A percentile compares a stretch with the other conserved stretches of the same genome.
Evolutionary conservation across 2,329 filamentous ascomycete species (phyloP).

Genomic region (Cladophialophora carrionii): DNA sequence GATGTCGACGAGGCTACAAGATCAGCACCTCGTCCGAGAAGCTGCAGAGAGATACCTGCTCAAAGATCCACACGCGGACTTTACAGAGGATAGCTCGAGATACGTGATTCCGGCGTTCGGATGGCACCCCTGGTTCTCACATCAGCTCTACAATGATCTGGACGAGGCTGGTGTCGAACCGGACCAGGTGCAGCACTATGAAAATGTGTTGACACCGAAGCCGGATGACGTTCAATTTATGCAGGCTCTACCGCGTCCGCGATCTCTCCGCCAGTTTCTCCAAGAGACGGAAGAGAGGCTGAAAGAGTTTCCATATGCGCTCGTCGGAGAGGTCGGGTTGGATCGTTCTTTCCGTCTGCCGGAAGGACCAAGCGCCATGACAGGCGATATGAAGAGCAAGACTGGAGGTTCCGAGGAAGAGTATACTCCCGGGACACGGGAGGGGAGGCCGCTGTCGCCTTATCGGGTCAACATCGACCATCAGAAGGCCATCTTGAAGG

Average conservation of each 20-base stretch:
- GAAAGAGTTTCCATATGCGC: conserved; percentile 55
- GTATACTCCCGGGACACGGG: conserved; percentile 63
- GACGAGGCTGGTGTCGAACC: conserved; percentile 29
- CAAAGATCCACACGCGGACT: conserved; percentile 9
- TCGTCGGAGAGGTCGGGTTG: conserved; percentile 66
- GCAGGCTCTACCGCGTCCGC: conserved; percentile 57
- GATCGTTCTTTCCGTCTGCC: conserved; percentile 66
- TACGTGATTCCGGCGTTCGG: conserved; percentile 65
- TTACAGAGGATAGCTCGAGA: conserved; percentile 39
- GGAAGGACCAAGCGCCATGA: conserved; percentile 49
- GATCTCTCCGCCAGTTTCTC: conserved; percentile 57
- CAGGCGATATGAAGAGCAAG: conserved; percentile 45
- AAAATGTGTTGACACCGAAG: conserved; percentile 55
- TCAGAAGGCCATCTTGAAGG: conserved; percentile 60
- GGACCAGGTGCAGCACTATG: conserved; percentile 57
- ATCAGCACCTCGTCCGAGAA: conserved; percentile 62
- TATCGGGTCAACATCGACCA: conserved; percentile 62
- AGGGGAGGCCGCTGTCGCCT: conserved; percentile 61
- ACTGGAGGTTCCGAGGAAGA: conserved; percentile 42
- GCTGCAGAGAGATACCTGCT: conserved; percentile 46
- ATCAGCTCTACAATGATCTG: conserved; percentile 59
- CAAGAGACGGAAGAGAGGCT: conserved; percentile 55
- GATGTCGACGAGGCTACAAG: conserved; percentile 65
- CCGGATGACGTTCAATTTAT: conserved; percentile 55
- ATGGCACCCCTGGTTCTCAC: conserved; percentile 71